Evolutionary conservation across 2,329 filamentous ascomycete species (phyloP), one percentile per base, ranked within the genome.

Genomic region (Penicillium crustosum): DNA sequence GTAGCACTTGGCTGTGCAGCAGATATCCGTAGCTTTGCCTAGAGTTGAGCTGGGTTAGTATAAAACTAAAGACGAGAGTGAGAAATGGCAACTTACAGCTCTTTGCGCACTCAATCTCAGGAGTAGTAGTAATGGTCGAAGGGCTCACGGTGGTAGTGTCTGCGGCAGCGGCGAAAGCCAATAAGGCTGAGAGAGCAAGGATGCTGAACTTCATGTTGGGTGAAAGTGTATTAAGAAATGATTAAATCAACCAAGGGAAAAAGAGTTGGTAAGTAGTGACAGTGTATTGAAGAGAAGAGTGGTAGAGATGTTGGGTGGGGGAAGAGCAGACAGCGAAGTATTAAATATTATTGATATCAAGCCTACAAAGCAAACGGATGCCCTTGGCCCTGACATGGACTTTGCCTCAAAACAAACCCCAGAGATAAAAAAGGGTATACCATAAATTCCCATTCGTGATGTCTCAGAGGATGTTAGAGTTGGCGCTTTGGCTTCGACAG

Each of bases 1-100:
- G 63, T 79, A 73, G 73, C 82, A 85, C 15, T 71, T 67, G 38
- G 82, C 82, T 61, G 76, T 70, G 74, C 82, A 85, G 71, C 78
- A 81, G 53, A 80, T 72, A 65, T 84, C 81, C 42, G 61, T 72
- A 21, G 68, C 55, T 36, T 63, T 59, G 66, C 82, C 82, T 75
- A 58, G 19, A 45, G 56, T 17, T 21, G 19, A 25, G 3, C 3
- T 53, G 19, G 3, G n/a, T 44, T 35, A 33, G 25, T 33, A 53
- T 10, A 3, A 36, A 41, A 19, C 6, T 29, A 29, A 17, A 44
- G 21, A 12, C 4, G 19, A 42, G 38, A 17, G 23, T 7, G 25
- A 33, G 17, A 15, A 4, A 29, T 4, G 29, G 4, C 7, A 31
- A 64, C 75, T 64, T 66, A 79, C 77, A 79, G 39, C 68, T 66